phyloP scores from a whole-genome alignment of 768 basidiomycete species.

The Suillus weaverae region DNA sequence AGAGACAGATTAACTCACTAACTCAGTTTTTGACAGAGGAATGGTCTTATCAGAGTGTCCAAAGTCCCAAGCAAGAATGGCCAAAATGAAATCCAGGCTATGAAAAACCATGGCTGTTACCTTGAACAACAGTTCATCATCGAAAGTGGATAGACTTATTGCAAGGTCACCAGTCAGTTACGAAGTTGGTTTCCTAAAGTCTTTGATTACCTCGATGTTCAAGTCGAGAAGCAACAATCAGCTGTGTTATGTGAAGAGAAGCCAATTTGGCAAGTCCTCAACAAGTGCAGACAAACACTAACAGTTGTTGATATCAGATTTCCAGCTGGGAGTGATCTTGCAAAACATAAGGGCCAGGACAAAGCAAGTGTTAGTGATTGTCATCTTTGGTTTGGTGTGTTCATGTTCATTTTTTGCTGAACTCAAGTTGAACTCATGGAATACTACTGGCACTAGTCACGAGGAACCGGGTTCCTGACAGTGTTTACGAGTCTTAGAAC shows the following conservation, averaged over 20 bases:
- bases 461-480: background rate
- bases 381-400: constrained; percentile 5
- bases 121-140: no score
- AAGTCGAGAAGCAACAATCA: background rate
- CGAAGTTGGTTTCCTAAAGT: no score
- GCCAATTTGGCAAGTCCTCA: background rate
- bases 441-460: background rate
- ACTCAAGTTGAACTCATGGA: background rate
- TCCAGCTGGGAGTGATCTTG: background rate
- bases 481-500: background rate
- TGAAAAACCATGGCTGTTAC: no score
- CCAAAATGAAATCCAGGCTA: no score
- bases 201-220: no score
- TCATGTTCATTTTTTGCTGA: background rate
- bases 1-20: no score
- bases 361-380: background rate
- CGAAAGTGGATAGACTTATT: no score
- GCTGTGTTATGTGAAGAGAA: no score
- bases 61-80: no score
- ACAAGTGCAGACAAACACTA: background rate
- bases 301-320: background rate
- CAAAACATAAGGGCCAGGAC: background rate
- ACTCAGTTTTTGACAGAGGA: background rate
- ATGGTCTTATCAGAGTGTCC: no score
- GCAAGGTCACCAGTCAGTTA: no score